Percentiles rank a stretch among this genome's conserved stretches.
phyloP scores from a whole-genome alignment of 768 basidiomycete species.

The Saitozyma sp. region DNA sequence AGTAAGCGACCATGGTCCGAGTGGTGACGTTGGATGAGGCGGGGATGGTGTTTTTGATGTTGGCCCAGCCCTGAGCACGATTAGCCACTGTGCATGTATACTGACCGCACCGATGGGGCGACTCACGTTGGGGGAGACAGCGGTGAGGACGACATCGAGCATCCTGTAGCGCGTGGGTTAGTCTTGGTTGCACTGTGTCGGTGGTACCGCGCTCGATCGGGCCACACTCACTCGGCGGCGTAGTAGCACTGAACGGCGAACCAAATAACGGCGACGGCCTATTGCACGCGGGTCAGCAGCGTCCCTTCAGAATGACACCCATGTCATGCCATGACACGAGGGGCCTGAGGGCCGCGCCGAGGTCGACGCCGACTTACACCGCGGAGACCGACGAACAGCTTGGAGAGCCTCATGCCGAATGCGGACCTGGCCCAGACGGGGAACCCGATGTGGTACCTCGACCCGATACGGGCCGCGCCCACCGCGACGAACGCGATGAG shows the following conservation, averaged over 20 bases:
- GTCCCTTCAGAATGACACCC: too few species aligned
- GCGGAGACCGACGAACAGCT: conserved; percentile 6
- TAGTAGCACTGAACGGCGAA: conserved; percentile 6
- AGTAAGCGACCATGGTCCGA: conserved; percentile 9
- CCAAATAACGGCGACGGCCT: conserved; percentile 5
- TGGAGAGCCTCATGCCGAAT: conserved; percentile 4
- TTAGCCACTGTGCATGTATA: background rate
- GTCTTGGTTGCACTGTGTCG: background rate
- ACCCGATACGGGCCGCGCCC: conserved; percentile 2
- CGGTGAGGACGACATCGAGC: too few species aligned
- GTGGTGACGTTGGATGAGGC: conserved; percentile 65
- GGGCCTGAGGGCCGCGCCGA: too few species aligned
- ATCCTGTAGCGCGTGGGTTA: too few species aligned
- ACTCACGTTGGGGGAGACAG: background rate
- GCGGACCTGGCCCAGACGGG: conserved; percentile 5
- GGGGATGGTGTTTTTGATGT: conserved; percentile 66
- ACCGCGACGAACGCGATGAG: background rate
- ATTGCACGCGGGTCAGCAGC: too few species aligned
- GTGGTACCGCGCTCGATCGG: too few species aligned
- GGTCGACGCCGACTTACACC: background rate
- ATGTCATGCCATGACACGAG: too few species aligned
- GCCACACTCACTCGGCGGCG: too few species aligned
- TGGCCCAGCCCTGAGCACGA: conserved; percentile 10
- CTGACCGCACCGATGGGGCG: too few species aligned
- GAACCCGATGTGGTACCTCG: conserved; percentile 14